These are phyloP conservation scores for Malus domestica DNA, from an alignment of 306 rosid genomes.

Conservation along the genomic window DNA sequence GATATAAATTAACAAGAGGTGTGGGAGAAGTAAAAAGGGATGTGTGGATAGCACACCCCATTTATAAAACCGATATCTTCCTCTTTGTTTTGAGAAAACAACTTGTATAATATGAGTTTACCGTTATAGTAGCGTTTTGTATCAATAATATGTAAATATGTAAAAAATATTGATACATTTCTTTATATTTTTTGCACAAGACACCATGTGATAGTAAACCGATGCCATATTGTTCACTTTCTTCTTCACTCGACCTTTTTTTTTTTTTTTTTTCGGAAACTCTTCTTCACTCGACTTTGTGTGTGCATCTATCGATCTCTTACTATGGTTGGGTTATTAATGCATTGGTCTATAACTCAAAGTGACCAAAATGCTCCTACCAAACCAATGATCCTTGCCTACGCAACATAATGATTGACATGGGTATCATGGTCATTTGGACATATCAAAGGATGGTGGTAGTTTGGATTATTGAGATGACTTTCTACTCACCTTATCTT, in stretches of 20 bases:
- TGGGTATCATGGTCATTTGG: constrained; percentile 36
- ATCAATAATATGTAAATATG: no score
- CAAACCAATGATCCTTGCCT: constrained; percentile 13
- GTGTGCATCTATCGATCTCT: not conserved
- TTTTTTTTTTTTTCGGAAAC: no score
- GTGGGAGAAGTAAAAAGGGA: no score
- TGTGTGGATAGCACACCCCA: no score
- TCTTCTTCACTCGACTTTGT: not conserved
- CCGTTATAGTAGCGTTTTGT: rapidly evolving
- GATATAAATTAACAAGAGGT: no score
- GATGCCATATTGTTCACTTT: no score
- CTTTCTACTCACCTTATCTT: constrained; percentile 68
- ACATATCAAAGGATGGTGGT: constrained; percentile 27
- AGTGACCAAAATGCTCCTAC: constrained; percentile 31
- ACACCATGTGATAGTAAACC: no score
- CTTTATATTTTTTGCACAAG: no score
- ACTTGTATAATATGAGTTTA: rapidly evolving
- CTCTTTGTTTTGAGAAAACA: not conserved
- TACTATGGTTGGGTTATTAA: constrained; percentile 31
- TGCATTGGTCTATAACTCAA: not conserved
- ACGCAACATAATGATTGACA: constrained; percentile 23
- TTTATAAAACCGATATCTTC: no score
- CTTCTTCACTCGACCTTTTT: no score
- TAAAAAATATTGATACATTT: no score
- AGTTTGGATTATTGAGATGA: constrained; percentile 67